A percentile compares a stretch with the other conserved stretches of the same genome.
phyloP scores from a whole-genome alignment of 176 grass and related monocot genomes.

The Elymus sibiricus region DNA sequence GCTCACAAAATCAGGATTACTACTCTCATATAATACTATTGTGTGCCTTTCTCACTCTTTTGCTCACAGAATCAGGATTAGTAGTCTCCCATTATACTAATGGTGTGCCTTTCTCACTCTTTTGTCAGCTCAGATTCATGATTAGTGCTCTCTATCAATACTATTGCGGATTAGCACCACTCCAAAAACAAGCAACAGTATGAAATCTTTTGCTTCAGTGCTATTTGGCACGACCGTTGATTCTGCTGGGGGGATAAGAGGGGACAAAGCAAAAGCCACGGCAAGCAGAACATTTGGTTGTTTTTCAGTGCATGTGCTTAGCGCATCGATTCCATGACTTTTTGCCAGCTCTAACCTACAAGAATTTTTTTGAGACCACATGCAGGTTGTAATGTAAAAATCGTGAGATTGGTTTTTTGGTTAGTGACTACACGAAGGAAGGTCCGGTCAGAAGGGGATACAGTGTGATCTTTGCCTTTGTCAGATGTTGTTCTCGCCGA shows the following conservation, averaged over 20 bases:
- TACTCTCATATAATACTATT: no score
- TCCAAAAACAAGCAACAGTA: neutral
- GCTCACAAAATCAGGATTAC: no score
- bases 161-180: neutral
- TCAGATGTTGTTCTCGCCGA: neutral
- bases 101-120: neutral
- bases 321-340: conserved; percentile 8
- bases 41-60: no score
- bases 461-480: neutral
- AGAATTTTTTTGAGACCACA: neutral
- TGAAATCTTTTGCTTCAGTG: neutral
- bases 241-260: neutral
- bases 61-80: neutral
- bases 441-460: neutral
- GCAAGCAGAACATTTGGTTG: neutral
- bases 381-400: neutral
- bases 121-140: neutral
- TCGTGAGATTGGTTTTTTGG: neutral
- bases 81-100: neutral
- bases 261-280: neutral
- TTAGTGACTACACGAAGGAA: neutral
- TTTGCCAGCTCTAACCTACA: conserved; percentile 21
- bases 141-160: neutral
- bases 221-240: neutral
- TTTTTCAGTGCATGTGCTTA: conserved; percentile 24